A percentile compares a stretch with the other conserved stretches of the same genome.
phyloP scores from a whole-genome alignment of 257 asterid genomes.

The Solanum appendiculatum region DNA sequence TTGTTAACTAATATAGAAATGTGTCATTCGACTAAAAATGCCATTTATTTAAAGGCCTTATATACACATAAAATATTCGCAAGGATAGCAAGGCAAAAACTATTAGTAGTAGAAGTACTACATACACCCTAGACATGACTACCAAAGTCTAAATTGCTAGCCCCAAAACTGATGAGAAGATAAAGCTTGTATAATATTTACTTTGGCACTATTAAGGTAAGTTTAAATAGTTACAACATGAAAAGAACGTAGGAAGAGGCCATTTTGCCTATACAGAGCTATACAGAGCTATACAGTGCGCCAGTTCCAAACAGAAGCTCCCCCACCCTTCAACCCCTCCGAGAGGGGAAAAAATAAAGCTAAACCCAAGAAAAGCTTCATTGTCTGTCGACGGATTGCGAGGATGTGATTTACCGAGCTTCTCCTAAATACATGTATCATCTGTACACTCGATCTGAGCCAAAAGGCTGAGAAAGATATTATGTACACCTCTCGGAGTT shows the following conservation, averaged over 20 bases:
- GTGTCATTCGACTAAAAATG: no score
- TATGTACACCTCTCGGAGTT: neutral
- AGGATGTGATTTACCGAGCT: neutral
- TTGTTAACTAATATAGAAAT: no score
- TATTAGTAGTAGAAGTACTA: neutral
- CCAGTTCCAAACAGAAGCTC: neutral
- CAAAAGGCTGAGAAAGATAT: conserved; percentile 49
- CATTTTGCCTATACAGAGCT: neutral
- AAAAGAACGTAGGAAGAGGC: neutral
- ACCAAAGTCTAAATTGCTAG: neutral
- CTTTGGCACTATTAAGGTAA: neutral
- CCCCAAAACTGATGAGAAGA: neutral
- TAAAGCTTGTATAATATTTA: neutral
- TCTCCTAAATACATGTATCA: neutral
- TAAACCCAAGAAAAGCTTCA: neutral
- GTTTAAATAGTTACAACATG: neutral
- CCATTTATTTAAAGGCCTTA: neutral
- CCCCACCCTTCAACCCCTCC: neutral
- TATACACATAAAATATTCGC: neutral
- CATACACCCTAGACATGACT: neutral
- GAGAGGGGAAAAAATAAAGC: neutral
- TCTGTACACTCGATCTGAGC: conserved; percentile 40
- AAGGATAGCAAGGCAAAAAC: neutral
- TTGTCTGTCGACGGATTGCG: neutral
- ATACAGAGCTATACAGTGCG: neutral